Conservation (phyloP, 495 filamentous ascomycete species). For the Neurospora sp. region DNA sequence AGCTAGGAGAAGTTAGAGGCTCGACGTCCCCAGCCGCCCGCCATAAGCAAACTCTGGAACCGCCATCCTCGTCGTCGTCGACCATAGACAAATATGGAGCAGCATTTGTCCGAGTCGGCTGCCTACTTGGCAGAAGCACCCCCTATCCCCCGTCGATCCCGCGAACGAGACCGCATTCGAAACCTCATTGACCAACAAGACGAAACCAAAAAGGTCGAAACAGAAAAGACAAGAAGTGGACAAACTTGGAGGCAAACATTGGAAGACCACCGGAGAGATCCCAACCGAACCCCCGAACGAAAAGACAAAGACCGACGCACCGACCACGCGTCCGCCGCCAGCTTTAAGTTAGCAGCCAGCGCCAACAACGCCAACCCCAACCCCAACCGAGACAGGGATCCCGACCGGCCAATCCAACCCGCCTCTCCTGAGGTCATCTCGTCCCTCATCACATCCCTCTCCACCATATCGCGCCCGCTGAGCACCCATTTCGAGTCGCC, state of each 20-base stretch:
- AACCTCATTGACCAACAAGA: neutral
- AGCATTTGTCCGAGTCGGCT: slow-evolving; percentile 14
- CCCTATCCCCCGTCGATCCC: slow-evolving; percentile 21
- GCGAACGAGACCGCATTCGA: slow-evolving; percentile 19
- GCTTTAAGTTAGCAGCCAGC: neutral
- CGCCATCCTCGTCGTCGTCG: neutral
- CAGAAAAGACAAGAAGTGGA: neutral
- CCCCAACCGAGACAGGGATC: slow-evolving; percentile 18
- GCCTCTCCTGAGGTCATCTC: slow-evolving; percentile 91
- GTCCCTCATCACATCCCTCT: slow-evolving; percentile 83
- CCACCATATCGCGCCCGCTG: slow-evolving; percentile 68
- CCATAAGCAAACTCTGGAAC: neutral
- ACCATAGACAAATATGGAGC: neutral
- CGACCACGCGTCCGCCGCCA: neutral
- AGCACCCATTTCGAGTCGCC: slow-evolving; percentile 58
- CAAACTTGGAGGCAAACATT: neutral
- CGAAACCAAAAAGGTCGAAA: neutral
- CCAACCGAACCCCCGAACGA: slow-evolving; percentile 19
- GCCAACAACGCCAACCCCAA: slow-evolving; percentile 20
- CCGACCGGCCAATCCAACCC: slow-evolving; percentile 35
- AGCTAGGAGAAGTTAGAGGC: neutral
- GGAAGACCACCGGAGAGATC: neutral
- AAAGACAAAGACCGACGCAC: slow-evolving; percentile 11
- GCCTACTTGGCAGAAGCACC: slow-evolving; percentile 12
- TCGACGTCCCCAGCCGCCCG: neutral